Conservation (phyloP, 495 filamentous ascomycete genomes). For the Trichoderma virens region DNA sequence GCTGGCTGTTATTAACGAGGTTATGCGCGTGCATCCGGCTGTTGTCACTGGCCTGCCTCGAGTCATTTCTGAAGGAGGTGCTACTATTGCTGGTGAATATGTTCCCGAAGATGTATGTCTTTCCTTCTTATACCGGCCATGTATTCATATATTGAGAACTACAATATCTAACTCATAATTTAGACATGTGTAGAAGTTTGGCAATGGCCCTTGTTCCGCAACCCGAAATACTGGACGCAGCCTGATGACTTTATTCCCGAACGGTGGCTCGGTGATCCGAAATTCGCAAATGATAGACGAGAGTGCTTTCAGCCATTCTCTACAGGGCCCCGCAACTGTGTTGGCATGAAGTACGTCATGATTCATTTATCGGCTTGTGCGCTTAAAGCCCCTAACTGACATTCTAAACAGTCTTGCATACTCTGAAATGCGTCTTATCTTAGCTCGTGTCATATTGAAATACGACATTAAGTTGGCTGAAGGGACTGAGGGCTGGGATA, state of each 20-base stretch:
- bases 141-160: constrained; percentile 2
- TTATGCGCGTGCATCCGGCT: constrained; percentile 49
- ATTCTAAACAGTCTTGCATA: constrained; percentile 15
- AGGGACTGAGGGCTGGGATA: constrained; percentile 27
- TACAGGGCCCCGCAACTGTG: constrained; percentile 47
- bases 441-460: constrained; percentile 34
- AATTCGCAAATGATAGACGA: constrained; percentile 36
- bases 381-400: neutral
- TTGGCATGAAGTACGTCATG: constrained; percentile 51
- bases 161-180: neutral
- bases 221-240: constrained; percentile 34
- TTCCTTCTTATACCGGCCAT: neutral
- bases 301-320: constrained; percentile 44
- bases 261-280: constrained; percentile 34
- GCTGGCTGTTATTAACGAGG: constrained; percentile 48
- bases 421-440: constrained; percentile 34
- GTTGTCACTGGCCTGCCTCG: constrained; percentile 39
- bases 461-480: constrained; percentile 34
- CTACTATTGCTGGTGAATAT: constrained; percentile 34
- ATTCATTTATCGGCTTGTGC: neutral
- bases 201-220: constrained; percentile 38
- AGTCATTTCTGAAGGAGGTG: constrained; percentile 34
- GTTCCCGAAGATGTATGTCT: constrained; percentile 32
- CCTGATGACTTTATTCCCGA: constrained; percentile 44
- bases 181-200: constrained; percentile 46